phyloP scores from a whole-genome alignment of 139 green algal species.

The Tetradesmus obliquus region DNA sequence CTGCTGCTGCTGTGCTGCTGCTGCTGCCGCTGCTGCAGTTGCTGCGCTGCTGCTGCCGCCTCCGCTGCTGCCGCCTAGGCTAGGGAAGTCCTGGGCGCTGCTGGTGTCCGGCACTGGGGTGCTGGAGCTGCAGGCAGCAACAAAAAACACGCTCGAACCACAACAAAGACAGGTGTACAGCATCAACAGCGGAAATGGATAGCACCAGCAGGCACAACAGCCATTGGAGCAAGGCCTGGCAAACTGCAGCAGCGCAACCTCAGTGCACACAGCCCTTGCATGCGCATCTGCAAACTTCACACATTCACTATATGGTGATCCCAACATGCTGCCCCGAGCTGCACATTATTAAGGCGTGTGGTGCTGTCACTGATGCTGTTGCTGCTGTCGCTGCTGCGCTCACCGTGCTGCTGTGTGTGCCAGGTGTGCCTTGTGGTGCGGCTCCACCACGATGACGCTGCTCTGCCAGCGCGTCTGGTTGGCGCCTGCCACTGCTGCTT shows the following conservation, averaged over 20 bases:
- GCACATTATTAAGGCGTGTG: background rate
- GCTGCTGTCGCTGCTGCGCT: background rate
- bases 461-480: slow-evolving; percentile 31
- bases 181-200: background rate
- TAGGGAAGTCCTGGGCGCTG: slow-evolving; percentile 10
- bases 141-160: background rate
- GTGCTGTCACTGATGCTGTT: background rate
- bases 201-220: too few species aligned
- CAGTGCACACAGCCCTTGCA: too few species aligned
- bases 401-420: background rate
- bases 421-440: slow-evolving; percentile 30
- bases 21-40: background rate
- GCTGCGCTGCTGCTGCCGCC: background rate
- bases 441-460: slow-evolving; percentile 10
- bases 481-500: background rate
- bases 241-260: too few species aligned
- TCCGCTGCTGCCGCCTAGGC: background rate
- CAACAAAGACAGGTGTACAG: background rate
- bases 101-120: background rate
- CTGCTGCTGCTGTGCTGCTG: background rate
- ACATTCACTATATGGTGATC: too few species aligned
- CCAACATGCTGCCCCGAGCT: background rate
- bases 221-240: too few species aligned
- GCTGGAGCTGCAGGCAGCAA: background rate
- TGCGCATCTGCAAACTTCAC: too few species aligned